Evolutionary conservation across 1,284 basidiomycete genomes (phyloP), one percentile per base, ranked within the genome.

Genomic region (Mycena citricolor): DNA sequence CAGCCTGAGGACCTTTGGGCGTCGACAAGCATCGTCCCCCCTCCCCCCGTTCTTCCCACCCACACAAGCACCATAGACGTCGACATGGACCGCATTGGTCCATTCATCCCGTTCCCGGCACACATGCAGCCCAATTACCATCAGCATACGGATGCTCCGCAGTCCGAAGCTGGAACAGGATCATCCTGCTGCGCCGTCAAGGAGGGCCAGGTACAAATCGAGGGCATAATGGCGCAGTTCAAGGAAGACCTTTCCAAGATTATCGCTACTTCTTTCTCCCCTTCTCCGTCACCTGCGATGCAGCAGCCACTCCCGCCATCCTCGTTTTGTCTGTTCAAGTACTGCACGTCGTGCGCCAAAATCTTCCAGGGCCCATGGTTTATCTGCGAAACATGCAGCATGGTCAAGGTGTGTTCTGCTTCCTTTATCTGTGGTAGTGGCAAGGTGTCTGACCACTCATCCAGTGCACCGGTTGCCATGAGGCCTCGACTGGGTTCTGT

Each of bases 161-260:
- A 56, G 45, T 35, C 39, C 13, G n/a, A n/a, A 23, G 34, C 50
- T 48, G 31, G 48, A 8, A 51, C 49, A 17, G 21, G 43, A 12
- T 26, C 44, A 8, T 40, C 57, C n/a, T 83, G 78, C 59, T 85
- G 80, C 61, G 68, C 76, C 5, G 58, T 77, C 8, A 56, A 69
- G 4, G 65, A 77, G 44, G 70, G 69, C 37, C 84, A 76, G 61
- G 63, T 63, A 29, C 79, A 83, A 46, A 65, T 86, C 20, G 68
- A 77, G 51, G 47, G 48, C 0, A 63, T 88, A 19, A 62, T 89
- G 41, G 58, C 66, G 29, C 68, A 66, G n/a, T 87, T 90, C 61
- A 75, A 83, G 54, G 57, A 60, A 13, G 77, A 86, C 49, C 64
- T 88, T 21, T 73, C 81, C 41, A 57, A 59, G 12, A 67, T 79